Evolutionary conservation across 2,329 filamentous ascomycete species (phyloP).

Genomic region (Sclerotinia sclerotiorum): DNA sequence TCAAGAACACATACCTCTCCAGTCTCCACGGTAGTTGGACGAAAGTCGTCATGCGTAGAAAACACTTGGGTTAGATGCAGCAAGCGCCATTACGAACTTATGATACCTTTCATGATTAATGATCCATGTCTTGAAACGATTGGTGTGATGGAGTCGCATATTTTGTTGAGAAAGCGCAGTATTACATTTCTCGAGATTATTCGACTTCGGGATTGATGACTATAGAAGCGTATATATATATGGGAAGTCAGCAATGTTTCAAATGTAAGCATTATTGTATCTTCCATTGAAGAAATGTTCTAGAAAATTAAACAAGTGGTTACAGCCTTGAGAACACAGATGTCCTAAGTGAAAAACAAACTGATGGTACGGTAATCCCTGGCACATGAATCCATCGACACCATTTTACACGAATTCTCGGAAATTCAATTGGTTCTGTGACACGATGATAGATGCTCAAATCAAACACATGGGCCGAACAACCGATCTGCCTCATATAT

Average conservation of each 20-base stretch:
- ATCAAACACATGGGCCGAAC: not conserved
- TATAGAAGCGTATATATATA: not conserved
- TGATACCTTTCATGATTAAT: slow-evolving; percentile 13
- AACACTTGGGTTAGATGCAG: not conserved
- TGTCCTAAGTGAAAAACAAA: not conserved
- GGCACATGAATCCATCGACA: no score
- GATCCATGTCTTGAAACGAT: not conserved
- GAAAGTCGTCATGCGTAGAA: not conserved
- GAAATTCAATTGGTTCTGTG: no score
- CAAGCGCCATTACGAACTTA: slow-evolving; percentile 1
- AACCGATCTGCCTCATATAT: not conserved
- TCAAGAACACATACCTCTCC: not conserved
- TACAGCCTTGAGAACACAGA: not conserved
- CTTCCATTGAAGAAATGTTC: not conserved
- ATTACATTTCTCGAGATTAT: not conserved
- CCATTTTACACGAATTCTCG: no score
- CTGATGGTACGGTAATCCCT: no score
- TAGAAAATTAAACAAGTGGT: not conserved
- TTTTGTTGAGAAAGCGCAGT: not conserved
- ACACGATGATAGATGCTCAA: no score
- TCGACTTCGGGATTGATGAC: not conserved
- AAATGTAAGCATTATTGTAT: not conserved
- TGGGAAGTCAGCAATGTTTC: not conserved
- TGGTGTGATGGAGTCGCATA: not conserved
- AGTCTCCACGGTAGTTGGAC: not conserved